Base-by-base conservation (phyloP, 2,329 filamentous ascomycete genomes). In the Passalora sequoiae region DNA sequence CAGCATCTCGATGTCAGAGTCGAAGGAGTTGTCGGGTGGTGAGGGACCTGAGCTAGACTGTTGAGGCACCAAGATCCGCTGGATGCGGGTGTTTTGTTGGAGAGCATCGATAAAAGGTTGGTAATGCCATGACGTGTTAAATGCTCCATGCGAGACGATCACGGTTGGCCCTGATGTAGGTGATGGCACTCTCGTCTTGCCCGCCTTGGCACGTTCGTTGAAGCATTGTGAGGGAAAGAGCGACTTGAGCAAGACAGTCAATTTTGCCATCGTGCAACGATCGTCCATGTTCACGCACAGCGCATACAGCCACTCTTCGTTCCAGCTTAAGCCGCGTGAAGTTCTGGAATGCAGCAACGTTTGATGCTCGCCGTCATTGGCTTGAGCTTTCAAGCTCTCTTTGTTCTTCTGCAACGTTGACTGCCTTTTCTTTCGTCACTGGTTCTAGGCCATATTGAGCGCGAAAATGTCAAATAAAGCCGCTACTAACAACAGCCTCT, bases 131-230 rank as follows among this genome's bases (percentile, higher is more conserved):
- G 32, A 22, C n/a, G 47, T 47, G 24, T 50, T 45, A 33, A 53
- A 53, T 27, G 50, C 50, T 22, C 50, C 50, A 32, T 53, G 50
- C 29, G 44, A 38, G 13, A 53, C 22, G 16, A 53, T 35, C 12
- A 52, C 29, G 38, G 38, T 47, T 9, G 30, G n/a, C 6, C 13
- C 7, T 31, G 29, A 15, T 40, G 24, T 4, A 6, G 6, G 24
- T 30, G 37, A 27, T 4, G 6, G 15, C 5, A 10, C 5, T 6
- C 12, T 33, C 7, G n/a, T 16, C 5, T 19, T 33, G 4, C 5
- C 4, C 13, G n/a, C 9, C 12, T 6, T n/a, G n/a, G 12, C 3
- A 9, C n/a, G 30, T 8, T 16, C 12, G 16, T 4, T n/a, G 30
- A 33, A 33, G 30, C 30, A 33, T n/a, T n/a, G 6, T 12, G 30